Evolutionary conservation across 805 yeast species (phyloP).

Genomic region (Candida sithepensis): DNA sequence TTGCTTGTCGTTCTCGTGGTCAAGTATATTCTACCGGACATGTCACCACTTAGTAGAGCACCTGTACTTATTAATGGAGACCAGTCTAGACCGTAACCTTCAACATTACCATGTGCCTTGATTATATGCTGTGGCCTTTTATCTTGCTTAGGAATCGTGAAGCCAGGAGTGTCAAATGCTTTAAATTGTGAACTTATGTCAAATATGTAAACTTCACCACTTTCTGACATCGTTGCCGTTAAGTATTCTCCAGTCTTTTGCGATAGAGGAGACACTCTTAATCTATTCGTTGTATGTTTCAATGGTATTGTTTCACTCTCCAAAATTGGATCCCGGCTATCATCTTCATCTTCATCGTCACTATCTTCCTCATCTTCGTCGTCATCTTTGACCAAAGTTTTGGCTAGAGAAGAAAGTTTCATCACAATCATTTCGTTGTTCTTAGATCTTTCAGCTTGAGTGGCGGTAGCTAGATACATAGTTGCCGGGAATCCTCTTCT

Average conservation of each 20-base stretch:
- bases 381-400: slow-evolving; percentile 80
- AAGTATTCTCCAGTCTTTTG: slow-evolving; percentile 71
- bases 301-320: slow-evolving; percentile 80
- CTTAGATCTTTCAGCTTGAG: slow-evolving; percentile 83
- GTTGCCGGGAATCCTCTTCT: slow-evolving; percentile 89
- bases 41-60: slow-evolving; percentile 81
- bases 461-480: slow-evolving; percentile 81
- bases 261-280: slow-evolving; percentile 80
- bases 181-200: slow-evolving; percentile 76
- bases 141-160: slow-evolving; percentile 66
- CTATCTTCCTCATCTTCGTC: slow-evolving; percentile 73
- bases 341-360: slow-evolving; percentile 68
- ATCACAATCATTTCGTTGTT: slow-evolving; percentile 87
- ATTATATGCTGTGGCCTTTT: slow-evolving; percentile 83
- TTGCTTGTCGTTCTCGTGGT: slow-evolving; percentile 72
- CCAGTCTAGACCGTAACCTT: slow-evolving; percentile 98
- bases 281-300: slow-evolving; percentile 81
- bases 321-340: slow-evolving; percentile 76
- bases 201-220: slow-evolving; percentile 83
- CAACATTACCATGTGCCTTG: slow-evolving; percentile 86
- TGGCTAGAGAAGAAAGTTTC: slow-evolving; percentile 76
- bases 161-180: slow-evolving; percentile 88
- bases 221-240: slow-evolving; percentile 85
- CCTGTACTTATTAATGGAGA: slow-evolving; percentile 82
- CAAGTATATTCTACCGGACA: slow-evolving; percentile 74